Evolutionary conservation across 768 basidiomycete species (phyloP), one percentile per base, ranked within the genome.

Genomic region (Rhodosporidiobolus odoratus): DNA sequence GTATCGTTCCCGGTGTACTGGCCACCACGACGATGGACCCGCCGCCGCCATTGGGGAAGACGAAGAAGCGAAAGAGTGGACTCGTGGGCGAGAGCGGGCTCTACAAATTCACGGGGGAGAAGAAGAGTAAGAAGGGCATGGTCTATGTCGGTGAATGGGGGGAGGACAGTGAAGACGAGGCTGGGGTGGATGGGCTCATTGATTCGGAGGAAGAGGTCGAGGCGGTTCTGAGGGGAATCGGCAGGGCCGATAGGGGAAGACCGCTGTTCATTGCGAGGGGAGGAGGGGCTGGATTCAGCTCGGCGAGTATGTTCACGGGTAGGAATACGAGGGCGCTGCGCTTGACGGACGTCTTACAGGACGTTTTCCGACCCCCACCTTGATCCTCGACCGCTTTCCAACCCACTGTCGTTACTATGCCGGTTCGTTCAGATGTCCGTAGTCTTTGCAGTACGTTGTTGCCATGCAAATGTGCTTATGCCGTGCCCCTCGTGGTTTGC

Each of bases 141-240:
- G 66, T 47, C 35, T 70, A 66, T 78, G 83, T 86, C 30, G 91
- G 91, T 81, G 90, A 90, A 62, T 70, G 65, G 64, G 85, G 86
- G 85, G 43, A 83, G 85, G 68, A 89, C 89, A 79, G 87, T 86
- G 52, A 74, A 17, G 74, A 88, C 88, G 21, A 41, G 32, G 65
- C 34, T 10, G 52, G 52, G 23, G 67, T 47, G 34, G 76, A 71
- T 40, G 73, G 60, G 57, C 48, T 66, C 66, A 72, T 92, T 72
- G 90, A 92, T 78, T 92, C 90, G 7, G 91, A 92, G 75, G 87
- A 86, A 16, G 91, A 93, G 80, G 82, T 92, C 58, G 91, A 93
- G 61, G 84, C 86, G 21, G 82, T 92, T 34, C 84, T 88, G 37
- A 83, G 82, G 65, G 86, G 86, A 4, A 13, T 69, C 12, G 27